Evolutionary conservation across 257 asterid genomes (phyloP), one percentile per base, ranked within the genome.

Genomic region (Solanum clarkiae): DNA sequence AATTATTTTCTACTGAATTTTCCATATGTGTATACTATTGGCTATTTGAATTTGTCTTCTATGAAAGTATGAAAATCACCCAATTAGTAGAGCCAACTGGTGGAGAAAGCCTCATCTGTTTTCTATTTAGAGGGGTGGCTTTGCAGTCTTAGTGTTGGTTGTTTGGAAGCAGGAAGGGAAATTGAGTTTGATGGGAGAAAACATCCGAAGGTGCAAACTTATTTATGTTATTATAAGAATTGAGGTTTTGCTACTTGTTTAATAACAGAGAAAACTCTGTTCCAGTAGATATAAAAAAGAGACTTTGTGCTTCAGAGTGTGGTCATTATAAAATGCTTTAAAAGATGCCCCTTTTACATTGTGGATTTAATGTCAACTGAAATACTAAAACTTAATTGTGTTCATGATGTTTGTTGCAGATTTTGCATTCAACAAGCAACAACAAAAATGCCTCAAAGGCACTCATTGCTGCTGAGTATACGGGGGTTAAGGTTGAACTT

Each of bases 381-480:
- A 22, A 22, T 62, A 66, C 13, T 29, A 15, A 8, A 22, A 8
- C 40, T 36, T 69, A 16, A 32, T 36, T 1, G 75, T 68, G 49
- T 29, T 68, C 49, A 36, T 69, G 15, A 36, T 9, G 26, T 36
- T 32, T 68, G 75, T 36, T 69, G 77, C 77, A 69, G 98, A 90
- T 93, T 85, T 75, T 95, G 88, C 96, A 95, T 56, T 85, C 92
- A n/a, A 10, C 83, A 14, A 69, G 49, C 54, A n/a, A 82, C 53
- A 93, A 95, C 91, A 94, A 91, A 86, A 95, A 93, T 86, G 90
- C 91, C 49, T 42, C 53, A 68, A 95, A 95, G 91, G 87, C 92
- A 55, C 91, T 89, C 59, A 90, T 95, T 81, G 96, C 92, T 5
- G 95, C 94, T 0, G 97, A 91, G 75, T 94, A 86, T 87, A 81